Percentiles rank a stretch among this genome's conserved stretches.
Conservation (phyloP, 169 alveolate genomes). For the Eimeria praecox region DNA sequence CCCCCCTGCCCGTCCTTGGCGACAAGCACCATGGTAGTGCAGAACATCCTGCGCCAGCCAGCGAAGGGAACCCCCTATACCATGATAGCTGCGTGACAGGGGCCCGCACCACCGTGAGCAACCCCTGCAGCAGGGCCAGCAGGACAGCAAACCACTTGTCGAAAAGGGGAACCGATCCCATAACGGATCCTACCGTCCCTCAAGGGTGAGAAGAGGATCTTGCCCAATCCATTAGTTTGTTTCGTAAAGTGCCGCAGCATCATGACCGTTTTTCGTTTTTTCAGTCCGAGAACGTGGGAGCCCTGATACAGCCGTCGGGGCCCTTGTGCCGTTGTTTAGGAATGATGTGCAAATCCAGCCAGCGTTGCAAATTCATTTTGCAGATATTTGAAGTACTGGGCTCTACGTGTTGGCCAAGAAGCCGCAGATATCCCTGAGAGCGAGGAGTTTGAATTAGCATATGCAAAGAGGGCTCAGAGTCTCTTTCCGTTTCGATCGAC, state of each 20-base stretch:
- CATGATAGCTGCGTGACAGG: not conserved
- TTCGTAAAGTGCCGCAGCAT: not conserved
- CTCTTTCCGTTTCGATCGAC: conserved; percentile 81
- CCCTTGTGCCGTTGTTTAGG: not conserved
- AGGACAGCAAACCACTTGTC: not conserved
- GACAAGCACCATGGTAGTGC: not conserved
- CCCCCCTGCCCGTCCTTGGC: not conserved
- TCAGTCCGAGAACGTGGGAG: not conserved
- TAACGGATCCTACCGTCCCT: conserved; percentile 40
- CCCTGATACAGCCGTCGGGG: not conserved
- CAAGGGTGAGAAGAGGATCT: not conserved
- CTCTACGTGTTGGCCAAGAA: conserved; percentile 64
- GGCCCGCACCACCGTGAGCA: conserved; percentile 24
- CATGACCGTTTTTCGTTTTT: not conserved
- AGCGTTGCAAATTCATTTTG: not conserved
- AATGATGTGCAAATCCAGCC: not conserved
- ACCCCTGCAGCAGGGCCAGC: conserved; percentile 8
- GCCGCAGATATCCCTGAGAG: conserved; percentile 72
- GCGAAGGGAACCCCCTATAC: not conserved
- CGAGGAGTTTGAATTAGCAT: conserved; percentile 77
- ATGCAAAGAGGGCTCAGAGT: conserved; percentile 57
- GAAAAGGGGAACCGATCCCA: not conserved
- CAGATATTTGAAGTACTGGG: conserved; percentile 75
- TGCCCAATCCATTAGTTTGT: not conserved
- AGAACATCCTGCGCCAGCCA: not conserved